Conservation (phyloP, 345 rosid genomes). For the Hirschfeldia incana region DNA sequence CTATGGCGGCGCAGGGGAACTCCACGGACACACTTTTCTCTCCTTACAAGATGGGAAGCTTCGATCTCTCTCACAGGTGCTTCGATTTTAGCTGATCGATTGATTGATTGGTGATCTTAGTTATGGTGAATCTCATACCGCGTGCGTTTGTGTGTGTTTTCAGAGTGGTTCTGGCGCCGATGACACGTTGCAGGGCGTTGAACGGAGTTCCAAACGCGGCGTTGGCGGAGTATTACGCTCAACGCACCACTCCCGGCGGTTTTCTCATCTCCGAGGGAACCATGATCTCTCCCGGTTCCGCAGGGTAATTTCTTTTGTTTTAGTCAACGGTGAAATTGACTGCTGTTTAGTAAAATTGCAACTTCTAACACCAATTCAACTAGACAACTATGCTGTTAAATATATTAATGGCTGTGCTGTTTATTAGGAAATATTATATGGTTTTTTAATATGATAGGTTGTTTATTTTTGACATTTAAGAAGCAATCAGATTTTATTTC, state of each 20-base stretch:
- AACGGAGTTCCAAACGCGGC: conserved; percentile 66
- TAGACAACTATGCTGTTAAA: not conserved
- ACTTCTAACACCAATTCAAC: too few relatives aligned
- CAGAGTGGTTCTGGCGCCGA: conserved; percentile 89
- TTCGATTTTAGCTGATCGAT: not conserved
- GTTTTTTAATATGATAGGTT: too few relatives aligned
- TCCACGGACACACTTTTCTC: conserved; percentile 45
- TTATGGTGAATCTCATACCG: not conserved
- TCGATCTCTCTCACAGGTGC: conserved; percentile 80
- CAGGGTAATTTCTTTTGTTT: conserved; percentile 51
- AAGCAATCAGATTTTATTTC: not conserved
- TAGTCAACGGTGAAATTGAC: not conserved
- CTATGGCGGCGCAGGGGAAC: conserved; percentile 17
- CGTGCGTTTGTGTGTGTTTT: not conserved
- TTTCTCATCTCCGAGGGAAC: conserved; percentile 88
- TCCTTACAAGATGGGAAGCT: conserved; percentile 75
- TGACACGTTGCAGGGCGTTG: conserved; percentile 91
- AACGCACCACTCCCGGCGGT: conserved; percentile 80
- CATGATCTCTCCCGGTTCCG: conserved; percentile 54
- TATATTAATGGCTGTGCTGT: not conserved
- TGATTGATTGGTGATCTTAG: not conserved
- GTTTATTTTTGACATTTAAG: not conserved
- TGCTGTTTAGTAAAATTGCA: not conserved
- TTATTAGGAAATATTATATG: too few relatives aligned
- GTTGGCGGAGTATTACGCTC: conserved; percentile 70